A percentile compares a stretch with the other conserved stretches of the same genome.
Evolutionary conservation across 192 early-diverging fungal genomes (phyloP).

Genomic region (Physocladia obscura): DNA sequence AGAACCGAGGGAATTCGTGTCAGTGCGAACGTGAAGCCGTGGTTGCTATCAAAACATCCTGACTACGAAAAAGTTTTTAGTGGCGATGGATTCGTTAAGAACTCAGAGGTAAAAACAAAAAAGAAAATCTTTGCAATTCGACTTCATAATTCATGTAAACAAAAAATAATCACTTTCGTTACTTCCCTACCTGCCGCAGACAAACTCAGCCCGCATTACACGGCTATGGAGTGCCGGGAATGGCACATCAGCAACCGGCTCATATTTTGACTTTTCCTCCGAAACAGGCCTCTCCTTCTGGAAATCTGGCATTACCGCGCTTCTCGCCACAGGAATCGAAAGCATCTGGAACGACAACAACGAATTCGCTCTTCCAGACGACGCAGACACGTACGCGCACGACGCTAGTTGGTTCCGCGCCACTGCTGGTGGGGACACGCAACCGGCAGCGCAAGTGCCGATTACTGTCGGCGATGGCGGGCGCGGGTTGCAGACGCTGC

Average conservation of each 20-base stretch:
- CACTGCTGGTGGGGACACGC: neutral
- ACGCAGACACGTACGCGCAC: constrained; percentile 30
- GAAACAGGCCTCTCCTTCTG: constrained; percentile 48
- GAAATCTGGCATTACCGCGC: constrained; percentile 48
- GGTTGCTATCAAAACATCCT: constrained; percentile 56
- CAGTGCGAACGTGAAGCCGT: constrained; percentile 64
- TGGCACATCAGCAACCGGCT: constrained; percentile 42
- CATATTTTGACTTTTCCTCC: constrained; percentile 61
- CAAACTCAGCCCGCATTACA: constrained; percentile 18
- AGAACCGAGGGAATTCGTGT: constrained; percentile 47
- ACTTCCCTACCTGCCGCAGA: neutral
- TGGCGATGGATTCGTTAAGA: constrained; percentile 46
- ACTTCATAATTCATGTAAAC: neutral
- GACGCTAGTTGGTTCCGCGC: too few species aligned
- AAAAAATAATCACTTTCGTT: constrained; percentile 6
- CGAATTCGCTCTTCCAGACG: constrained; percentile 46
- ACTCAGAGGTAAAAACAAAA: constrained; percentile 27
- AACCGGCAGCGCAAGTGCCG: neutral
- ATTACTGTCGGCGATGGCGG: constrained; percentile 39
- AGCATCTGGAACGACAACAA: constrained; percentile 66
- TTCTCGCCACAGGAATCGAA: constrained; percentile 53
- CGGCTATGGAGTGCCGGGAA: constrained; percentile 56
- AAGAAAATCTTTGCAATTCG: neutral
- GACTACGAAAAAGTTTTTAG: constrained; percentile 40
- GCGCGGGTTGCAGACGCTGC: constrained; percentile 49